Evolutionary conservation across 2,329 filamentous ascomycete genomes (phyloP), one percentile per base, ranked within the genome.

Genomic region (Hypoxylon sp.): DNA sequence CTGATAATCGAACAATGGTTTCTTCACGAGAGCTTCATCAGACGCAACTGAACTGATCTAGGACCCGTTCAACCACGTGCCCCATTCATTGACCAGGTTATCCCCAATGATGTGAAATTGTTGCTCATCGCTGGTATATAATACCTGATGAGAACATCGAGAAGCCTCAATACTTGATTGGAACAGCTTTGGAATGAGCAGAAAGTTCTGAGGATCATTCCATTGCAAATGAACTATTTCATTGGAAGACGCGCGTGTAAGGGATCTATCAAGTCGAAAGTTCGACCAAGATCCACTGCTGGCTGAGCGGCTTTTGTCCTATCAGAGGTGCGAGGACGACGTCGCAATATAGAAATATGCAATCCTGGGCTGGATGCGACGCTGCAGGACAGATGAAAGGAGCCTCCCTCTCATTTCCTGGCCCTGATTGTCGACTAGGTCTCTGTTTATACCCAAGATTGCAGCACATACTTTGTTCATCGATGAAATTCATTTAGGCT

Each of bases 341-440:
- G 61, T 60, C 53, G 48, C 45, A 67, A 58, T 61, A 57, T 64
- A 20, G n/a, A 7, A 54, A 51, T 51, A 60, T 65, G 62, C 50
- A 56, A 28, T 54, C 46, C 36, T 46, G 48, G 60, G 14, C 26
- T 51, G 32, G 24, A 61, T 61, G 40, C 26, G 61, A 46, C 52
- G 48, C 58, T 65, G 62, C 62, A 63, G 40, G 59, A 48, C 56
- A 53, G 62, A 61, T 61, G 50, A 64, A 65, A 58, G 57, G 64
- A 62, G 56, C 51, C 66, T 61, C 59, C 66, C 48, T 66, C 36
- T 67, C 64, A 67, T 67, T 69, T 69, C 64, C 63, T 54, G 20
- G 38, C 49, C 50, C 54, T 64, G 56, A 16, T 16, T 36, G 14
- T 38, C n/a, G 18, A 44, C 40, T 44, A 58, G 16, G 26, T 18